A percentile compares a stretch with the other conserved stretches of the same genome.
phyloP scores from a whole-genome alignment of 2,329 filamentous ascomycete species.

The Tolypocladium inflatum region DNA sequence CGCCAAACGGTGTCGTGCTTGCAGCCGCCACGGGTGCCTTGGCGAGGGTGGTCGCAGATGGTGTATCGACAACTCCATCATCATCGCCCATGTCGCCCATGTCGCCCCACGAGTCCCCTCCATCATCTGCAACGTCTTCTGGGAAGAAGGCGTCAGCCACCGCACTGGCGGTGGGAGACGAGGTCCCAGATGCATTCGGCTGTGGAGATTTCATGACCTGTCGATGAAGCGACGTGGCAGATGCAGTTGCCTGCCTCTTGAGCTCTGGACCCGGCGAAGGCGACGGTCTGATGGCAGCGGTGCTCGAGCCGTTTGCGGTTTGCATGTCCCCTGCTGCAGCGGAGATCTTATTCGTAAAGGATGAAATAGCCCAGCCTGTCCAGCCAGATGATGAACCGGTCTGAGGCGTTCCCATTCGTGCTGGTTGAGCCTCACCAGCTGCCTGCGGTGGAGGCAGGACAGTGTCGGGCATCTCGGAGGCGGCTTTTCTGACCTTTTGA shows the following conservation, averaged over 20 bases:
- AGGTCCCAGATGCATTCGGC: slow-evolving; percentile 33
- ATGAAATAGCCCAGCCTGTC: slow-evolving; percentile 97
- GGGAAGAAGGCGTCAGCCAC: slow-evolving; percentile 42
- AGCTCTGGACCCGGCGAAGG: slow-evolving; percentile 29
- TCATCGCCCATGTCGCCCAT: slow-evolving; percentile 53
- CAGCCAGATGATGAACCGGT: slow-evolving; percentile 48
- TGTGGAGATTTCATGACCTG: slow-evolving; percentile 48
- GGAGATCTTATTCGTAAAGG: slow-evolving; percentile 90
- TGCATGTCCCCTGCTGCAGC: slow-evolving; percentile 81
- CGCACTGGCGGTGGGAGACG: slow-evolving; percentile 34
- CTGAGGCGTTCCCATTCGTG: slow-evolving; percentile 74
- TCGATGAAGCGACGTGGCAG: slow-evolving; percentile 50
- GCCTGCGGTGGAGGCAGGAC: slow-evolving; percentile 56
- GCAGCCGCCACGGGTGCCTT: slow-evolving; percentile 21
- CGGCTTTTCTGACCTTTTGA: slow-evolving; percentile 70
- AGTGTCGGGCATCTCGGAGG: slow-evolving; percentile 69
- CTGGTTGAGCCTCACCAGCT: slow-evolving; percentile 40
- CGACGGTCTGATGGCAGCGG: slow-evolving; percentile 29
- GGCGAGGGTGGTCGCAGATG: slow-evolving; percentile 12
- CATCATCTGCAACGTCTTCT: slow-evolving; percentile 50
- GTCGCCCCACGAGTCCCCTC: slow-evolving; percentile 68
- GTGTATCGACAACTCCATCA: slow-evolving; percentile 27
- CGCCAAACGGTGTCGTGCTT: slow-evolving; percentile 54
- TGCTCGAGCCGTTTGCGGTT: slow-evolving; percentile 34
- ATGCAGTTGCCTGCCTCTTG: slow-evolving; percentile 31